Evolutionary conservation across 228 moss, liverwort and hornwort species (phyloP), one percentile per base, ranked within the genome.

Genomic region (Sphagnum magellanicum): DNA sequence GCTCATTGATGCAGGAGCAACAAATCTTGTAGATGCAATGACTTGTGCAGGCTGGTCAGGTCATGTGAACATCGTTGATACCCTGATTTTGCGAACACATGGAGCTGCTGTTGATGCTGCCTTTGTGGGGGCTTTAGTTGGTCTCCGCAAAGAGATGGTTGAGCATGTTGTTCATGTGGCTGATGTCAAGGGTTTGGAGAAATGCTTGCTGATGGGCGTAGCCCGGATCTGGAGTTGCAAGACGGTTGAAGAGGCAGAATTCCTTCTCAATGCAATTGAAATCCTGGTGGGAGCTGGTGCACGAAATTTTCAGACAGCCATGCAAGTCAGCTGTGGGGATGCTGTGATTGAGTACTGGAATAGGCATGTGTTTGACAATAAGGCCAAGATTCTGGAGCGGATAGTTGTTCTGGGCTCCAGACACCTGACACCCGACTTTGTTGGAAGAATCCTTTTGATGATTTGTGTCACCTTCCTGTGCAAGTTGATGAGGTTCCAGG

Each of bases 161-260:
- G 72, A 73, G 61, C 86, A 80, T 76, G 80, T 86, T 60, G 67
- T 86, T 51, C 71, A 53, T 73, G 75, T 86, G 82, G 79, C 82
- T 50, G 82, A 86, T 63, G 61, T 78, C 67, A 79, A 86, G 73
- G 82, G 82, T 55, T 60, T 86, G 70, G 78, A 86, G 70, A 70
- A 82, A 69, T 86, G 86, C 78, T 65, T 86, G 71, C 80, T 82
- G 48, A 75, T 86, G 60, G 86, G 82, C 72, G 86, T 82, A 69
- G 86, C 86, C 47, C 77, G 86, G 48, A 82, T 86, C 53, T 86
- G 86, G 86, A 82, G 86, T 77, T 86, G 86, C 82, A 86, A 82
- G 76, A 73, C 79, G 12, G 61, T 74, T 53, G 75, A 74, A 64
- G 86, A 86, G 64, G 77, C 79, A 50, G 75, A 79, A 17, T 86